phyloP scores from a whole-genome alignment of 2,329 filamentous ascomycete species.

The Xylaria sp. region DNA sequence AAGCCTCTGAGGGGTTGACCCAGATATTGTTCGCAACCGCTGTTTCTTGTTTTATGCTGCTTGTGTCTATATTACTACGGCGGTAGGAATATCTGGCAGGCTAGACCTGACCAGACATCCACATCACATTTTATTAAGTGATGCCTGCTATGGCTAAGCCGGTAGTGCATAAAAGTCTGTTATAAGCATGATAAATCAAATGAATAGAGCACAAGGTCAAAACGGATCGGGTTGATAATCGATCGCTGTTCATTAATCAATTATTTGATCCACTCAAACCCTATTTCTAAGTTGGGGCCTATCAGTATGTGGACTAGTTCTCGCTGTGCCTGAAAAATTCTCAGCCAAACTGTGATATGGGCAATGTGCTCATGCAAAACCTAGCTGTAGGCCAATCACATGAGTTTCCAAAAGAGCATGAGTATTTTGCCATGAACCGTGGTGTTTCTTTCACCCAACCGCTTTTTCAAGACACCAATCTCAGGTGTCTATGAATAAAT shows the following conservation, averaged over 20 bases:
- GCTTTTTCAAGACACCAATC: not conserved
- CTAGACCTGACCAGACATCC: not conserved
- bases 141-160: not conserved
- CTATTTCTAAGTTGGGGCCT: slow-evolving; percentile 1
- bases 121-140: not conserved
- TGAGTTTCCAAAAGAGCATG: not conserved
- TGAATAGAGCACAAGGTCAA: not conserved
- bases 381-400: not conserved
- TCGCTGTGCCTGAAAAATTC: slow-evolving; percentile 6
- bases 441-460: not conserved
- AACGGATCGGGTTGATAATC: not conserved
- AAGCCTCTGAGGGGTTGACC: not conserved
- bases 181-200: not conserved
- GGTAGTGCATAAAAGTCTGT: not conserved
- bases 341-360: slow-evolving; percentile 3
- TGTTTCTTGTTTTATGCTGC: not conserved
- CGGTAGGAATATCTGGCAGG: not conserved
- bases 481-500: not conserved
- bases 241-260: not conserved
- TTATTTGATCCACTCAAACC: slow-evolving; percentile 7
- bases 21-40: not conserved
- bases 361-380: not conserved
- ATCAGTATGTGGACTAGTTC: not conserved
- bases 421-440: not conserved
- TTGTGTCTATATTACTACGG: not conserved